Percentiles rank a stretch among this genome's conserved stretches.
phyloP scores from a whole-genome alignment of 768 basidiomycete genomes.

The Kwoniella sp. region DNA sequence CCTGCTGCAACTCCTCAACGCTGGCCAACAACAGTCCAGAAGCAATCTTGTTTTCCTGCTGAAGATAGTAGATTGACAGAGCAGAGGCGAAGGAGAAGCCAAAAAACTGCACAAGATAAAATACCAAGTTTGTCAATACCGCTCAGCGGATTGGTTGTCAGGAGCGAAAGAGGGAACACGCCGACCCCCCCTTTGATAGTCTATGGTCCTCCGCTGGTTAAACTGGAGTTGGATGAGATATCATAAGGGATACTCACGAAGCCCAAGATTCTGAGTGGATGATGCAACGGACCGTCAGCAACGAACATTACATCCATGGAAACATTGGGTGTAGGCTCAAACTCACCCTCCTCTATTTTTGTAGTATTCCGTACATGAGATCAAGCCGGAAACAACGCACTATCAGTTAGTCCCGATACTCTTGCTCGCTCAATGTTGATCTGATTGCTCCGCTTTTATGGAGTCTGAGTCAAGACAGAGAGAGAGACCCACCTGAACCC shows the following conservation, averaged over 20 bases:
- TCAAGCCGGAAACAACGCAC: too few relatives aligned
- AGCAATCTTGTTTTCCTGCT: slow-evolving; percentile 87
- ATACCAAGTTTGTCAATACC: too few relatives aligned
- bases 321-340: neutral
- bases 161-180: too few relatives aligned
- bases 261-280: slow-evolving; percentile 34
- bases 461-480: too few relatives aligned
- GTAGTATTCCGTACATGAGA: too few relatives aligned
- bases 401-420: too few relatives aligned
- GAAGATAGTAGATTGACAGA: slow-evolving; percentile 78
- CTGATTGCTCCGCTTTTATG: too few relatives aligned
- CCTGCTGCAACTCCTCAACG: slow-evolving; percentile 79
- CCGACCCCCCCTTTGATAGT: too few relatives aligned
- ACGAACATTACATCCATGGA: neutral
- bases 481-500: slow-evolving; percentile 43
- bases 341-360: slow-evolving; percentile 46
- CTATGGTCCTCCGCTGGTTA: too few relatives aligned
- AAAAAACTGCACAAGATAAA: slow-evolving; percentile 60
- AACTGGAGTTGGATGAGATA: too few relatives aligned
- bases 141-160: neutral
- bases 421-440: too few relatives aligned
- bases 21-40: slow-evolving; percentile 84
- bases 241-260: slow-evolving; percentile 35
- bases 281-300: neutral
- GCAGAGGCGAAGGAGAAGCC: slow-evolving; percentile 89